Evolutionary conservation across 345 rosid genomes (phyloP).

Genomic region (Viola odorata): DNA sequence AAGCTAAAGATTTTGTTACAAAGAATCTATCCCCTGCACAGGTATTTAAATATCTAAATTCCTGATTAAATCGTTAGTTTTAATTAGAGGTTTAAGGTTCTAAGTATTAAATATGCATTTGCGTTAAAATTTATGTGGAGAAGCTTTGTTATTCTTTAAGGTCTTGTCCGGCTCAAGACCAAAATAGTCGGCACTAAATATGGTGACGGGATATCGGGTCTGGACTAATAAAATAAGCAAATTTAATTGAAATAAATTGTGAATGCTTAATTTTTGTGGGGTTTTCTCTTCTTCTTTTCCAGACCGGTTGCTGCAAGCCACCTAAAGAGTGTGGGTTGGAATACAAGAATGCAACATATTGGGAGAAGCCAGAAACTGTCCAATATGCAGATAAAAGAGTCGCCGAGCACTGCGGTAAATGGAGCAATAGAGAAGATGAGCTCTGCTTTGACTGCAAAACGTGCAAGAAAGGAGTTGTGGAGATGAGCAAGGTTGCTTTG

Average conservation of each 20-base stretch:
- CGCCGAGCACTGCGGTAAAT: neutral
- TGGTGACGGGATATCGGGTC: too few relatives aligned
- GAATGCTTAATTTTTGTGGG: too few relatives aligned
- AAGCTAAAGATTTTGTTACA: neutral
- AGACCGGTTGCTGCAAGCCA: slow-evolving; percentile 53
- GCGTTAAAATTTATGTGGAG: too few relatives aligned
- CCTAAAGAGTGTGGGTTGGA: slow-evolving; percentile 33
- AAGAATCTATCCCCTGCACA: slow-evolving; percentile 12
- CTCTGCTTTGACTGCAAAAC: slow-evolving; percentile 18
- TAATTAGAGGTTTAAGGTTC: too few relatives aligned
- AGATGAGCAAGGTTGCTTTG: slow-evolving; percentile 5
- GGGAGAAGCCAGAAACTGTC: slow-evolving; percentile 6
- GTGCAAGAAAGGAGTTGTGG: slow-evolving; percentile 14
- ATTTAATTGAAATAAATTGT: too few relatives aligned
- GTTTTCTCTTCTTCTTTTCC: neutral
- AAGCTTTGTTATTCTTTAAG: too few relatives aligned
- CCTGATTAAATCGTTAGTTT: too few relatives aligned
- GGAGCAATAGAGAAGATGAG: slow-evolving; percentile 13
- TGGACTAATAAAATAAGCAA: too few relatives aligned
- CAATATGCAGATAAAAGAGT: too few relatives aligned
- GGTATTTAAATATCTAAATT: neutral
- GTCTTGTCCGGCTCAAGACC: too few relatives aligned
- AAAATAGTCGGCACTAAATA: too few relatives aligned
- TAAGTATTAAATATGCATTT: too few relatives aligned
- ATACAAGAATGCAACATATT: slow-evolving; percentile 23